phyloP scores from a whole-genome alignment of 805 yeast genomes.

The Wickerhamiella alocasiicola region DNA sequence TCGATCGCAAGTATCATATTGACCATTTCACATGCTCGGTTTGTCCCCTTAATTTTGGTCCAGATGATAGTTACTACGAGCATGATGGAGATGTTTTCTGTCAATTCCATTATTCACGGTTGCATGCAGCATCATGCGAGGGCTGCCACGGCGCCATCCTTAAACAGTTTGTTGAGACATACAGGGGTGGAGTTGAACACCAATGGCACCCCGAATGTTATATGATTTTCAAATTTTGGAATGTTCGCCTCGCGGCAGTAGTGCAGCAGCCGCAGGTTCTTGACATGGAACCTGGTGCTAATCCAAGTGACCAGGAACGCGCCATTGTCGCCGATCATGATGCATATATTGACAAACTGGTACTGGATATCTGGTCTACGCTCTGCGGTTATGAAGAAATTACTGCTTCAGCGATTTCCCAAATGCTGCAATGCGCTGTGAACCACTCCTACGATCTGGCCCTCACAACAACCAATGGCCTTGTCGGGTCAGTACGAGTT shows the following conservation, averaged over 20 bases:
- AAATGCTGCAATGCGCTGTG: conserved; percentile 78
- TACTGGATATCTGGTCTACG: conserved; percentile 67
- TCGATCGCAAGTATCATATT: conserved; percentile 82
- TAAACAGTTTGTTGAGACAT: conserved; percentile 87
- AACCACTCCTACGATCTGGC: conserved; percentile 59
- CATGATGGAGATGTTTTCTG: conserved; percentile 74
- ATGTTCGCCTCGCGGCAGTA: conserved; percentile 48
- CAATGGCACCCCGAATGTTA: conserved; percentile 99
- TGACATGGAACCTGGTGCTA: neutral
- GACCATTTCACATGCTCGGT: conserved; percentile 90
- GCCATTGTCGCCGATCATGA: conserved; percentile 33
- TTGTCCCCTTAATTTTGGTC: conserved; percentile 75
- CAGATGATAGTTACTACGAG: conserved; percentile 85
- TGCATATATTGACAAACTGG: conserved; percentile 46
- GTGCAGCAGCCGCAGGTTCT: neutral
- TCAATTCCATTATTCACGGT: conserved; percentile 80
- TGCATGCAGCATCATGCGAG: conserved; percentile 79
- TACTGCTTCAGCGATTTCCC: conserved; percentile 78
- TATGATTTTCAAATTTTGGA: conserved; percentile 96
- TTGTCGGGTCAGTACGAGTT: conserved; percentile 62
- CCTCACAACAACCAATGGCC: conserved; percentile 51
- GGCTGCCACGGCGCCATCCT: conserved; percentile 87
- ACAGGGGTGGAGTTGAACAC: conserved; percentile 79
- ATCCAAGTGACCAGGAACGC: conserved; percentile 13
- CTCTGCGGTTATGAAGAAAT: conserved; percentile 83